phyloP scores from a whole-genome alignment of 768 basidiomycete species.

The Suillus ampliporus region DNA sequence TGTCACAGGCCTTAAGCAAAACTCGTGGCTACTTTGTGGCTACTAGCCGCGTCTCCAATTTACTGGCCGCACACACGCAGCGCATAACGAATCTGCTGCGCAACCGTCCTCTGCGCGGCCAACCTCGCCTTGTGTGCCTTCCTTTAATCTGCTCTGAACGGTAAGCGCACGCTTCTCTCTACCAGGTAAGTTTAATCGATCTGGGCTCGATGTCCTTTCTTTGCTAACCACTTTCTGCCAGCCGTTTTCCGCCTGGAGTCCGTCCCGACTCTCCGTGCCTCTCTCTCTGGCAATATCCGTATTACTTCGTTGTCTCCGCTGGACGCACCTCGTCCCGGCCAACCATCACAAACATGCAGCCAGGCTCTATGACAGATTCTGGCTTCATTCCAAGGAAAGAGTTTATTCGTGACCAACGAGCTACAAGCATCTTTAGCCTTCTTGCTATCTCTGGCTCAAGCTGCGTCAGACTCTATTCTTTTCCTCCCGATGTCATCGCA shows the following conservation, averaged over 20 bases:
- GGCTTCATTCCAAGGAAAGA: conserved; percentile 74
- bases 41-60: conserved; percentile 6
- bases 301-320: conserved; percentile 24
- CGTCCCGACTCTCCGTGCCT: conserved; percentile 28
- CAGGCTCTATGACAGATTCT: conserved; percentile 45
- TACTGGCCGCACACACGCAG: conserved; percentile 9
- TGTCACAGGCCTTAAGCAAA: conserved; percentile 8
- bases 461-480: conserved; percentile 73
- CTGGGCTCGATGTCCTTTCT: conserved; percentile 5
- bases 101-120: conserved; percentile 4
- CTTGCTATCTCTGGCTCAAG: conserved; percentile 70
- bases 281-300: conserved; percentile 32
- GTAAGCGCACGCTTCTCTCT: conserved; percentile 4
- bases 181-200: conserved; percentile 8
- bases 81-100: conserved; percentile 2
- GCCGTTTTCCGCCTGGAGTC: conserved; percentile 46
- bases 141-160: conserved; percentile 7
- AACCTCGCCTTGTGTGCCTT: conserved; percentile 12
- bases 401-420: conserved; percentile 64
- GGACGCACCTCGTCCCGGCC: conserved; percentile 30
- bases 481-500: conserved; percentile 56
- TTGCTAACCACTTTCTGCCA: conserved; percentile 27
- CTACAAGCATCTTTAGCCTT: conserved; percentile 67
- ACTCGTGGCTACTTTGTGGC: conserved; percentile 8
- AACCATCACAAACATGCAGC: conserved; percentile 37